phyloP scores from a whole-genome alignment of 148 eudicot species.

The Fallopia convolvulus region DNA sequence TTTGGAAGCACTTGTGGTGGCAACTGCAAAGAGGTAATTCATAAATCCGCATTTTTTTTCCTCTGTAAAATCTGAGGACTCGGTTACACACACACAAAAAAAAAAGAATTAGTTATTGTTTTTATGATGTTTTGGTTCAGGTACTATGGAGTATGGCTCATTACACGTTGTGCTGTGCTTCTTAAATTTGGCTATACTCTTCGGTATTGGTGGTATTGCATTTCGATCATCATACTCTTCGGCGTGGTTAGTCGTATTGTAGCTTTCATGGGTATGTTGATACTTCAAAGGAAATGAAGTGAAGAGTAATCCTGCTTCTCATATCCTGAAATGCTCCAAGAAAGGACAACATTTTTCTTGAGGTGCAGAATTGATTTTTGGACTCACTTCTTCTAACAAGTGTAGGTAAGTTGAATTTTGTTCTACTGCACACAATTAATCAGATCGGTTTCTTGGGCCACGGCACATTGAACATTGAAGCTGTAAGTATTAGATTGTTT shows the following conservation, averaged over 20 bases:
- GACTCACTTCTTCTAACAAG: not conserved
- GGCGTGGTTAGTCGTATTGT: conserved; percentile 39
- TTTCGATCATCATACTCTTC: conserved; percentile 26
- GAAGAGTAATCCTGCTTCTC: not conserved
- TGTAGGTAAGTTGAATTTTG: not conserved
- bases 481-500: not conserved
- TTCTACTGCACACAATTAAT: not conserved
- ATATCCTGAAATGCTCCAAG: not conserved
- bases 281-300: conserved; percentile 36
- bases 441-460: not conserved
- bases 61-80: not conserved
- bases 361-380: not conserved
- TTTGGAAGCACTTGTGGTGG: conserved; percentile 83
- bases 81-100: not conserved
- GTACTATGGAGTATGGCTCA: conserved; percentile 65
- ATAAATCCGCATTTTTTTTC: not conserved
- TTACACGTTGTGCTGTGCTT: conserved; percentile 52
- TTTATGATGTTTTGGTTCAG: conserved; percentile 20
- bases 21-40: conserved; percentile 57
- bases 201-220: conserved; percentile 33
- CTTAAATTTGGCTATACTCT: conserved; percentile 31
- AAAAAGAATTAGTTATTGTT: not conserved
- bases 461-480: not conserved
- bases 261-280: conserved; percentile 48
- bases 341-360: not conserved